Conservation (phyloP, 805 yeast species). For the Kluyveromyces aestuarii region DNA sequence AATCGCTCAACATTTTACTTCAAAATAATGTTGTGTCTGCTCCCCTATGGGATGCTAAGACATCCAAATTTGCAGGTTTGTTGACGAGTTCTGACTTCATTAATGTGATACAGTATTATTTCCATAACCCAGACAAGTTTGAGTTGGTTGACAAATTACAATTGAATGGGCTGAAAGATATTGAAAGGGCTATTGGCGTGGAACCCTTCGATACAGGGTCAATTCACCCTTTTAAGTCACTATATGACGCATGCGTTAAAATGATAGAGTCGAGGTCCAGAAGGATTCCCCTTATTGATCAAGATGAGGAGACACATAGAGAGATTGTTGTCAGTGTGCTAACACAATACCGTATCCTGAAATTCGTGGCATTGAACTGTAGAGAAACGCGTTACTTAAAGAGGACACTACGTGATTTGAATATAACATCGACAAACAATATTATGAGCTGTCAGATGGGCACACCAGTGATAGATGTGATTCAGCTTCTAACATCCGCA, state of each 20-base stretch:
- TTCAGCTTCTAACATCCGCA: constrained; percentile 60
- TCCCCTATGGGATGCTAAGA: constrained; percentile 89
- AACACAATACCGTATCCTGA: constrained; percentile 91
- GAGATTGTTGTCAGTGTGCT: constrained; percentile 93
- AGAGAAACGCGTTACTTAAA: constrained; percentile 81
- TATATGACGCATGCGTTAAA: constrained; percentile 87
- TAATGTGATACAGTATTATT: constrained; percentile 89
- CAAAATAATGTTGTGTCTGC: constrained; percentile 95
- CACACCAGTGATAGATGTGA: constrained; percentile 91
- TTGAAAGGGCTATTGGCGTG: constrained; percentile 81
- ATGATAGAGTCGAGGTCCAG: constrained; percentile 86
- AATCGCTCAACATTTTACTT: constrained; percentile 77
- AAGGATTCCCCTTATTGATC: constrained; percentile 89
- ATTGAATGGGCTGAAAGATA: constrained; percentile 74
- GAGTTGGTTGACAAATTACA: constrained; percentile 82
- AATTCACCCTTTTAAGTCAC: constrained; percentile 81
- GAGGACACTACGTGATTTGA: constrained; percentile 63
- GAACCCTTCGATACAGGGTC: constrained; percentile 78
- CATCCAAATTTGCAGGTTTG: constrained; percentile 88
- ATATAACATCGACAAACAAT: constrained; percentile 46
- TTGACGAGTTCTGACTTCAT: constrained; percentile 88
- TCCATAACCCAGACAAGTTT: constrained; percentile 79
- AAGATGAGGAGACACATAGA: constrained; percentile 83
- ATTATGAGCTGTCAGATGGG: constrained; percentile 79
- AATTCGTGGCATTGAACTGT: constrained; percentile 92